Conservation (phyloP, 352 stramenopile genomes). For the Pythium rishiriense region DNA sequence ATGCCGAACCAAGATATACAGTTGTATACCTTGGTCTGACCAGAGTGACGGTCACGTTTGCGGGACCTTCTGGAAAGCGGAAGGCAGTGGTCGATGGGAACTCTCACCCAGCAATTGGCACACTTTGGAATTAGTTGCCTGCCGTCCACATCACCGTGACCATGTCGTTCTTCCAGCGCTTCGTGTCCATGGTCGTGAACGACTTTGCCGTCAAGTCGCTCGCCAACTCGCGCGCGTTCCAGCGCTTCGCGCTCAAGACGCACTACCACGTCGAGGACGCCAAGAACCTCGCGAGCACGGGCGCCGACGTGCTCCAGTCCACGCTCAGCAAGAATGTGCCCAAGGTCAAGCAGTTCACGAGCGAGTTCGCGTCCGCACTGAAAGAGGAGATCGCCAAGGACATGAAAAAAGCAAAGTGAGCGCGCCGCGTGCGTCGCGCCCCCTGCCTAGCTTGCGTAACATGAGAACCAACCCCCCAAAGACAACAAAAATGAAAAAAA, state of each 20-base stretch:
- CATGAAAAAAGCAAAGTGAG: constrained; percentile 76
- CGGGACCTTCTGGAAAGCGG: not conserved
- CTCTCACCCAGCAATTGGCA: constrained; percentile 1
- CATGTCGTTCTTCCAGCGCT: constrained; percentile 80
- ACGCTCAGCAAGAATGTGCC: constrained; percentile 60
- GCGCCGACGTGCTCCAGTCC: constrained; percentile 47
- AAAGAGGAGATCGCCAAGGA: constrained; percentile 75
- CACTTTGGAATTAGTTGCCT: not conserved
- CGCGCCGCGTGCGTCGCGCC: not conserved
- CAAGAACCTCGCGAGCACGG: constrained; percentile 65
- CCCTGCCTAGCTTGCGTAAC: not conserved
- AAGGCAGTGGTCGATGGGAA: constrained; percentile 10
- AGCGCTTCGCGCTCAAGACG: constrained; percentile 85
- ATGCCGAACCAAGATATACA: constrained; percentile 7
- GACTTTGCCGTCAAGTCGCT: constrained; percentile 85
- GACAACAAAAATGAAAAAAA: constrained; percentile 5
- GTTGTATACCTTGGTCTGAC: not conserved
- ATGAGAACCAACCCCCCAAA: not conserved
- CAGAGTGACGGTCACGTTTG: constrained; percentile 23
- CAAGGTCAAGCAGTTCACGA: constrained; percentile 61
- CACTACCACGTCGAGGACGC: constrained; percentile 82
- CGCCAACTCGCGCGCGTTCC: constrained; percentile 77
- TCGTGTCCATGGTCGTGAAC: constrained; percentile 82
- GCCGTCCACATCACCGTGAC: not conserved
- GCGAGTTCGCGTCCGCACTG: constrained; percentile 56